A percentile compares a stretch with the other conserved stretches of the same genome.
These are phyloP conservation scores for Ceratorhiza oryzae-sativae DNA, from an alignment of 1,284 basidiomycete genomes.

Conservation along the genomic window DNA sequence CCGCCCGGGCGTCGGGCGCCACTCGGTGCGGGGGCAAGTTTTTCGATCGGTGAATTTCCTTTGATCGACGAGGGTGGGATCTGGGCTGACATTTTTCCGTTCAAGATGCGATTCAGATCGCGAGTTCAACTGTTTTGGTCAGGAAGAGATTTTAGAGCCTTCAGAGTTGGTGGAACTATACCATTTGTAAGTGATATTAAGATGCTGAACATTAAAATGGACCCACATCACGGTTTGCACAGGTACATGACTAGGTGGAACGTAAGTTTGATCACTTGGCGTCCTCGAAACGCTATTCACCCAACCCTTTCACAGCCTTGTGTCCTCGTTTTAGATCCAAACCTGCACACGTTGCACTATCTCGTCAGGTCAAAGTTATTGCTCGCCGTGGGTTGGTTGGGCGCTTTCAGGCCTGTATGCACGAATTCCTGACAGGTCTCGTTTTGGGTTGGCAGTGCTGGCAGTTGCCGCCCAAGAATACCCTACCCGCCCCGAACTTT, in stretches of 20 bases:
- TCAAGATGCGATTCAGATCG: constrained; percentile 18
- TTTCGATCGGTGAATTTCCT: constrained; percentile 4
- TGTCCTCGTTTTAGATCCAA: constrained; percentile 23
- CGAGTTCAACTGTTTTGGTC: background rate
- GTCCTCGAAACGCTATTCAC: background rate
- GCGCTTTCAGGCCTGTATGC: background rate
- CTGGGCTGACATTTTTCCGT: background rate
- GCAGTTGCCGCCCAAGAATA: constrained; percentile 29
- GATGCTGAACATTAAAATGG: background rate
- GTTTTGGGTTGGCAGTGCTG: background rate
- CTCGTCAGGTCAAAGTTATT: background rate
- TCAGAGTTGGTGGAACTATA: constrained; percentile 22
- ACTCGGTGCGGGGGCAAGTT: background rate
- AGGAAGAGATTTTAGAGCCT: constrained; percentile 1
- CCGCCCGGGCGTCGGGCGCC: constrained; percentile 7
- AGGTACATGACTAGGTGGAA: constrained; percentile 32
- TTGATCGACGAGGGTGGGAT: background rate
- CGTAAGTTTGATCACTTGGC: constrained; percentile 3
- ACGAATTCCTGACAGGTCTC: background rate
- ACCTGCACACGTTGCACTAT: constrained; percentile 11
- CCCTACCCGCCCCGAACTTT: constrained; percentile 1
- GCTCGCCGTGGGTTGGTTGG: constrained; percentile 24
- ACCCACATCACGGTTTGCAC: background rate
- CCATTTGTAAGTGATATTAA: constrained; percentile 8
- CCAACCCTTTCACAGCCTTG: constrained; percentile 11